phyloP scores from a whole-genome alignment of 345 rosid genomes.

The Eucalyptus leucophloia region DNA sequence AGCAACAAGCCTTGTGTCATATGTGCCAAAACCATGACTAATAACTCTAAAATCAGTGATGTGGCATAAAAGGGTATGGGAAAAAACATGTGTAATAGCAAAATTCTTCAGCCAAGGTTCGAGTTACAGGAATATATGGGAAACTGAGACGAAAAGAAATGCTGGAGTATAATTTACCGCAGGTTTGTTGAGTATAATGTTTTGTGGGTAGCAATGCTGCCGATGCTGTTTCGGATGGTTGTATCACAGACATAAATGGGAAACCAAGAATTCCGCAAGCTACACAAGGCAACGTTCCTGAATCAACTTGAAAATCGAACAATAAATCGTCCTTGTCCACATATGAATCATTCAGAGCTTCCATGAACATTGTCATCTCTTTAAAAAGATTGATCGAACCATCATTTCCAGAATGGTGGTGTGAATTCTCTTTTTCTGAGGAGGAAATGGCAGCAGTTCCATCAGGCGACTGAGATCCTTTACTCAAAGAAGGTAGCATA shows the following conservation, averaged over 20 bases:
- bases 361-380: slow-evolving; percentile 86
- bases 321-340: slow-evolving; percentile 59
- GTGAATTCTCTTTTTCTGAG: slow-evolving; percentile 16
- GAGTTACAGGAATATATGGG: neutral
- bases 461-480: slow-evolving; percentile 24
- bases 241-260: slow-evolving; percentile 95
- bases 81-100: neutral
- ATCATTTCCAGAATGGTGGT: slow-evolving; percentile 16
- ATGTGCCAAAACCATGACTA: neutral
- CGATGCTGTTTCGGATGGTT: slow-evolving; percentile 49
- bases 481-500: slow-evolving; percentile 50
- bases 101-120: neutral
- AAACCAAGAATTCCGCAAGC: slow-evolving; percentile 99
- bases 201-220: slow-evolving; percentile 7
- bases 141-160: neutral
- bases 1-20: neutral
- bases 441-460: slow-evolving; percentile 5
- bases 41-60: neutral
- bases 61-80: neutral
- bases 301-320: slow-evolving; percentile 85
- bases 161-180: neutral
- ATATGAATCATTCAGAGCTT: slow-evolving; percentile 57
- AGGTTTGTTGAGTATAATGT: neutral
- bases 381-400: slow-evolving; percentile 38
- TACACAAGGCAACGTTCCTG: slow-evolving; percentile 78